Evolutionary conservation across 352 stramenopile genomes (phyloP), one percentile per base, ranked within the genome.

Genomic region (Pythium insidiosum): DNA sequence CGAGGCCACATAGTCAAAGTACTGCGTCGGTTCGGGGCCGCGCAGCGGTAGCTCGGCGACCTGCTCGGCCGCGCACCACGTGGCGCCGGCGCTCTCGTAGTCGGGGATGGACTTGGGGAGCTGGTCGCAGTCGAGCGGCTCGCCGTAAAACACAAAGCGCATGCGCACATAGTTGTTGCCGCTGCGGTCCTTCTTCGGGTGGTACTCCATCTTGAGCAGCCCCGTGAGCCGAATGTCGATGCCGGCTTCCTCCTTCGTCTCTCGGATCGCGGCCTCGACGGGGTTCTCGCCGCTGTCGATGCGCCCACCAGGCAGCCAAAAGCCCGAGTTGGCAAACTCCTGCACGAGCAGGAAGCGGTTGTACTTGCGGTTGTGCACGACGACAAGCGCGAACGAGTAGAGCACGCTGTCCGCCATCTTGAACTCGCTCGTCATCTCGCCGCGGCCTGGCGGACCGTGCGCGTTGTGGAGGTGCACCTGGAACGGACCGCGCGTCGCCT

Each of bases 391-490:
- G 42, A 93, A 93, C 34, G 77, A 80, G 55, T 90, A 93, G 19
- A 92, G 59, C 24, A 62, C 66, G 29, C 58, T 79, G 15, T 89
- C 80, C 23, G 58, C 60, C 68, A 85, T 87, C 39, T 64, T 54
- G 53, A 92, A 92, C 53, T 92, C 80, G 38, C 77, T 90, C n/a
- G 72, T 40, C 66, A 88, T 84, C 38, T 92, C 80, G 23, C 73
- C 77, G 35, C 80, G 61, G 9, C 77, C 80, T 1, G 80, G 80
- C 0, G 80, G 80, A 3, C 80, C 80, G 43, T 92, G 80, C 2
- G 76, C 80, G 41, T 92, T 92, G 63, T 92, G 75, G 54, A 92
- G 61, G 33, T 92, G 80, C 39, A 92, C 80, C 42, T 92, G 80
- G 55, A 92, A 89, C 10, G 80, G 77, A 2, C 73, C 73, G 26